Conservation (phyloP, 306 rosid genomes). For the Astragalus membranaceus region DNA sequence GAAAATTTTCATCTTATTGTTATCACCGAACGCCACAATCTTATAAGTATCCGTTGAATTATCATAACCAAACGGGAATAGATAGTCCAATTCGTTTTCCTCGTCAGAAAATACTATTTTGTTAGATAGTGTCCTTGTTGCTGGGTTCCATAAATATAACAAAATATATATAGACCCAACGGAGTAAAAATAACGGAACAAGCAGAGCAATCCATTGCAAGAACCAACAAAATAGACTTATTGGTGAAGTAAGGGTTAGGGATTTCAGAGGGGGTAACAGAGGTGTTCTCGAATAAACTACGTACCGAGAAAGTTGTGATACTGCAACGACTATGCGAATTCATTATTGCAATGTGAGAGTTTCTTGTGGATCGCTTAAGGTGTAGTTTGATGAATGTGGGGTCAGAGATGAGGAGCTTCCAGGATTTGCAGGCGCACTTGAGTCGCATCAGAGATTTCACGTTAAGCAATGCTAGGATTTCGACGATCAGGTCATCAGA, state of each 20-base stretch:
- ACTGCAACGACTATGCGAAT: no score
- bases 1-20: background rate
- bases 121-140: background rate
- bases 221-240: background rate
- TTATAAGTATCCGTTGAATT: background rate
- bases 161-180: no score
- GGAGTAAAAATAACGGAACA: background rate
- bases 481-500: background rate
- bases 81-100: no score
- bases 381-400: background rate
- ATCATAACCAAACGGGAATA: background rate
- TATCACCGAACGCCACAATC: background rate
- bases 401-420: background rate
- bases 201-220: background rate
- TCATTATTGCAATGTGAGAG: background rate
- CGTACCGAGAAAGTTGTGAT: no score
- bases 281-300: no score
- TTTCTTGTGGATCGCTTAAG: background rate
- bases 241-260: no score
- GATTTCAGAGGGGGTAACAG: no score
- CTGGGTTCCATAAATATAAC: background rate
- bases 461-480: background rate
- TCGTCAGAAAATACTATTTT: background rate
- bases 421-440: background rate
- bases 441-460: background rate